These are phyloP conservation scores for Ascochyta rabiei DNA, from an alignment of 2,329 filamentous ascomycete genomes.

Conservation along the genomic window DNA sequence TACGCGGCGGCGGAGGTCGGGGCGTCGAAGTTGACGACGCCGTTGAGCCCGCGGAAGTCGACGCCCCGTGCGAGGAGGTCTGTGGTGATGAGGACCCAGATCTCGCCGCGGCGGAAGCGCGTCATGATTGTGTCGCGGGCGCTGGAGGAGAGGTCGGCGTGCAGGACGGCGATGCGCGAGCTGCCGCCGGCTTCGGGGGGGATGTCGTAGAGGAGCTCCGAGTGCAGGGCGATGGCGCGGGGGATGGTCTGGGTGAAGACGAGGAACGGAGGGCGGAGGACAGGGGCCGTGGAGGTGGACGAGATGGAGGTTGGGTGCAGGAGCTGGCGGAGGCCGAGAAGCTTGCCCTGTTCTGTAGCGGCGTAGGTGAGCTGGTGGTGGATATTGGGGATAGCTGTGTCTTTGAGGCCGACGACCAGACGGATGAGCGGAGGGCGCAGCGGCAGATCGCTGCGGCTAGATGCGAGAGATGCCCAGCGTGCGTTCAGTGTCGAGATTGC, in stretches of 20 bases:
- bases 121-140: conserved; percentile 83
- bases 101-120: conserved; percentile 85
- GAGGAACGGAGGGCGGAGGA: conserved; percentile 83
- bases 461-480: conserved; percentile 39
- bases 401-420: conserved; percentile 93
- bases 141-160: conserved; percentile 80
- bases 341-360: conserved; percentile 90
- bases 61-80: conserved; percentile 91
- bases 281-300: conserved; percentile 51
- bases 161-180: conserved; percentile 84
- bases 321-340: conserved; percentile 87
- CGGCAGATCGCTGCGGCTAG: conserved; percentile 49
- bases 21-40: conserved; percentile 97
- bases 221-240: conserved; percentile 82
- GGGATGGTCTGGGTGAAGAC: conserved; percentile 97
- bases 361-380: conserved; percentile 88
- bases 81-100: conserved; percentile 96
- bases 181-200: conserved; percentile 85
- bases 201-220: conserved; percentile 93
- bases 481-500: conserved; percentile 65
- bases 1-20: conserved; percentile 89
- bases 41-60: conserved; percentile 93
- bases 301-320: conserved; percentile 73
- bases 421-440: conserved; percentile 67
- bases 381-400: conserved; percentile 92